A percentile compares a stretch with the other conserved stretches of the same genome.
Conservation (phyloP, 169 alveolate genomes). For the Plasmodium chabaudi region DNA sequence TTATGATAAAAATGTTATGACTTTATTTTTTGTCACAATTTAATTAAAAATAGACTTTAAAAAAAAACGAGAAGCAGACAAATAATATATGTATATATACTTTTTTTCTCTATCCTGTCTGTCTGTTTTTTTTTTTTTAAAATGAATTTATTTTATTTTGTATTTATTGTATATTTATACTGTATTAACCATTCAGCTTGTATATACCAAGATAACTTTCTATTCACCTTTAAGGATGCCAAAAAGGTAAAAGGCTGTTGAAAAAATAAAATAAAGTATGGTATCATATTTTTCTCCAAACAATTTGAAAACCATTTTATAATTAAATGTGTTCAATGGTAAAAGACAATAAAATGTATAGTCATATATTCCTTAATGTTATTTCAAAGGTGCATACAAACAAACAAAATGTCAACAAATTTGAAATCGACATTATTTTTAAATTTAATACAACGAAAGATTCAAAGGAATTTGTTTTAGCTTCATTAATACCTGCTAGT, state of each 20-base stretch:
- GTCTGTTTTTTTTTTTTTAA: not conserved
- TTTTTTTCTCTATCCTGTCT: no score
- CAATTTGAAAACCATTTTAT: no score
- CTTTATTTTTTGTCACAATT: no score
- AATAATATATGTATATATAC: no score
- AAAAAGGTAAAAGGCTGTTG: slow-evolving; percentile 6
- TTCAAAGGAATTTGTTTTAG: slow-evolving; percentile 46
- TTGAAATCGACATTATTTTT: slow-evolving; percentile 20
- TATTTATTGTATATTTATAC: not conserved
- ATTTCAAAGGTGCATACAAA: slow-evolving; percentile 21
- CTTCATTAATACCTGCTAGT: slow-evolving; percentile 53
- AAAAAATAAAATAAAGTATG: not conserved
- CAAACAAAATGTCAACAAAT: slow-evolving; percentile 26
- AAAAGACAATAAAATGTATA: not conserved
- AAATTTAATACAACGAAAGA: slow-evolving; percentile 12
- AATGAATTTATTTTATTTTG: slow-evolving; percentile 35
- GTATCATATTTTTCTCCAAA: not conserved
- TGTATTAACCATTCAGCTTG: not conserved
- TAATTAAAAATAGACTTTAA: no score
- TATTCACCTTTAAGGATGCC: slow-evolving; percentile 44
- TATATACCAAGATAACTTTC: slow-evolving; percentile 34
- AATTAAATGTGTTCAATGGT: not conserved
- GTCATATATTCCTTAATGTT: not conserved
- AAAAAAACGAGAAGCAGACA: no score
- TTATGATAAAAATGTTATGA: no score